phyloP scores from a whole-genome alignment of 495 filamentous ascomycete species.

The Lasiosphaeria miniovina region DNA sequence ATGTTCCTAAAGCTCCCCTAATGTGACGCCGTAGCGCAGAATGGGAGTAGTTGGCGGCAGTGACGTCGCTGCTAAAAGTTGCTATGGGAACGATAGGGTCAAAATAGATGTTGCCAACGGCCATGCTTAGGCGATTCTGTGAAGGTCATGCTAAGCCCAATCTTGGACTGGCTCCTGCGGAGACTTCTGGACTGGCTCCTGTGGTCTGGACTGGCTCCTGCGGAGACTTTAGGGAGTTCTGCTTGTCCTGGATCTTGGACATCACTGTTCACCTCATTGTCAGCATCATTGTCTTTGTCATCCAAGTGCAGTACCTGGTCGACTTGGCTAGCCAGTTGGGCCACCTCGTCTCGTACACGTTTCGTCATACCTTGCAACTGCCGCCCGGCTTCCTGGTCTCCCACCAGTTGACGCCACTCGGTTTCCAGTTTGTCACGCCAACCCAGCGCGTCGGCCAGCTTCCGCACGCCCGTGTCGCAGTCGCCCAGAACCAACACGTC shows the following conservation, averaged over 20 bases:
- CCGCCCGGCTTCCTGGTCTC: slow-evolving; percentile 39
- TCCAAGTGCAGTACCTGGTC: slow-evolving; percentile 36
- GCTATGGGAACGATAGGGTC: too few species aligned
- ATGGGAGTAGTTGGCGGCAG: too few species aligned
- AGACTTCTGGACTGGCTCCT: too few species aligned
- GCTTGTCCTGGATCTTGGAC: neutral
- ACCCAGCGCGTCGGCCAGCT: slow-evolving; percentile 75
- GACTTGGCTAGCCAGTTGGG: slow-evolving; percentile 36
- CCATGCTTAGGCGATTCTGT: too few species aligned
- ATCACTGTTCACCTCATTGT: slow-evolving; percentile 14
- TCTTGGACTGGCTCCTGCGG: too few species aligned
- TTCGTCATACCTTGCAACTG: slow-evolving; percentile 32
- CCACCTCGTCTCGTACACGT: slow-evolving; percentile 33
- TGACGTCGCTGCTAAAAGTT: too few species aligned
- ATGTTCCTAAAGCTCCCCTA: too few species aligned
- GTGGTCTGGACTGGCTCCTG: too few species aligned
- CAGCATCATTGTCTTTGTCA: slow-evolving; percentile 19
- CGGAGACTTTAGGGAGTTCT: too few species aligned
- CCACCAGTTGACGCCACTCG: slow-evolving; percentile 40
- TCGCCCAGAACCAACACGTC: slow-evolving; percentile 39
- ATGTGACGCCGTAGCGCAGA: too few species aligned
- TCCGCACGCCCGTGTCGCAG: slow-evolving; percentile 81
- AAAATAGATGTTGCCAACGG: too few species aligned
- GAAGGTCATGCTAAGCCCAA: too few species aligned
- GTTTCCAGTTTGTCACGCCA: slow-evolving; percentile 83